Percentiles rank a stretch among this genome's conserved stretches.
These are phyloP conservation scores for Pythium pectinolyticum DNA, from an alignment of 352 stramenopile genomes.

Conservation along the genomic window DNA sequence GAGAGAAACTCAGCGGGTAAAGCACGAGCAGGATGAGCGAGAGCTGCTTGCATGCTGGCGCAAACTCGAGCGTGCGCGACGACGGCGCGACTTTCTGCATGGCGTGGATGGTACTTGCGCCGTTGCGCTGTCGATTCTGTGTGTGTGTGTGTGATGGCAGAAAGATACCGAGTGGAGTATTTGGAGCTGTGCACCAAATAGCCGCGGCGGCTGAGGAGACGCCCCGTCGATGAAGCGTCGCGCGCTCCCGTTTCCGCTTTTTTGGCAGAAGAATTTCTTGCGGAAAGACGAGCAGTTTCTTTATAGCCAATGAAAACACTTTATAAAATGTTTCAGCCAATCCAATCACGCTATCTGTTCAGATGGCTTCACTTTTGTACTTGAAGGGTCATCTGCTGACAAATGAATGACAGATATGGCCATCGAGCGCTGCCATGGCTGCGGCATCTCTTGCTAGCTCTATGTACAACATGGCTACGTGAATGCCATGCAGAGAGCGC, in stretches of 20 bases:
- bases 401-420: background rate
- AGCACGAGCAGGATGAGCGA: constrained; percentile 48
- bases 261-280: constrained; percentile 3
- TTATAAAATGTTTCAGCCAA: too few relatives aligned
- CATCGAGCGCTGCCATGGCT: too few relatives aligned
- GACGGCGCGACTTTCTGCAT: constrained; percentile 23
- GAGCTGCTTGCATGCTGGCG: constrained; percentile 59
- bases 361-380: constrained; percentile 16
- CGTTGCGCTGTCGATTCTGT: background rate
- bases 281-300: background rate
- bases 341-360: too few relatives aligned
- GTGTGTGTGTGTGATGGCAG: background rate
- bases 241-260: constrained; percentile 11
- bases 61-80: constrained; percentile 69
- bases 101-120: too few relatives aligned
- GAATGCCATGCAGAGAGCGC: background rate
- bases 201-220: background rate
- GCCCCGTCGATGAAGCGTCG: constrained; percentile 6
- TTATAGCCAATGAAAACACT: too few relatives aligned
- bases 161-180: background rate
- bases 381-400: background rate
- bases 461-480: too few relatives aligned
- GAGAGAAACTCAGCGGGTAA: constrained; percentile 60
- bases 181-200: background rate
- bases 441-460: too few relatives aligned